Evolutionary conservation across 345 rosid species (phyloP), one percentile per base, ranked within the genome.

Genomic region (Carallia pectinifolia): DNA sequence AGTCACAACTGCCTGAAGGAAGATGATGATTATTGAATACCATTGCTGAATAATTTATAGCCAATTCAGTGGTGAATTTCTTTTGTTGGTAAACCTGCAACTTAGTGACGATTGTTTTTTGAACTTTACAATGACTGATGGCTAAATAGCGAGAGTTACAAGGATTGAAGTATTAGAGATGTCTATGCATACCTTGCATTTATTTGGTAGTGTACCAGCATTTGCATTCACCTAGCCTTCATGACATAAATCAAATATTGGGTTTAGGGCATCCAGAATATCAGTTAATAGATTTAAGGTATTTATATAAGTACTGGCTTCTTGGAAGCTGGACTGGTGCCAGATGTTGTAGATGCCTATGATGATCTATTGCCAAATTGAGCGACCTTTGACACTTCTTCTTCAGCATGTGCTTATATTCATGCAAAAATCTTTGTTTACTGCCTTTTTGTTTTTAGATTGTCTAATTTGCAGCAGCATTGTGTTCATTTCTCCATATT

Each of bases 401-500:
- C 62, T 31, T 18, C 27, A 56, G 5, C 31, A 19, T 62, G 31
- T 70, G 64, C 64, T 13, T 58, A 52, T 70, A 53, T 58, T 62
- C 60, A 6, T 55, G 44, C 38, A 39, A 13, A 47, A 66, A 39
- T 66, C 30, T 44, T 29, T 50, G 31, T 47, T 19, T 48, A 68
- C 29, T 63, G 44, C 58, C 23, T 29, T 69, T 60, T n/a, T 62
- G 17, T 65, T 50, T 65, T 65, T 69, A 53, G 56, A 52, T 30
- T 62, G 54, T 64, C 13, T 19, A 39, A 56, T 12, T 12, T 44
- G 12, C 13, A 12, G 17, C 68, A 31, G 40, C 34, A 63, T 47
- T 19, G 34, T 19, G 52, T 30, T 48, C 40, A 17, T 56, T 39
- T 55, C 52, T 53, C 8, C 56, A 53, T 33, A 70, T 29, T 13